Percentiles rank a stretch among this genome's conserved stretches.
phyloP scores from a whole-genome alignment of 108 stramenopile species.

The Cyclotella distinguenda region DNA sequence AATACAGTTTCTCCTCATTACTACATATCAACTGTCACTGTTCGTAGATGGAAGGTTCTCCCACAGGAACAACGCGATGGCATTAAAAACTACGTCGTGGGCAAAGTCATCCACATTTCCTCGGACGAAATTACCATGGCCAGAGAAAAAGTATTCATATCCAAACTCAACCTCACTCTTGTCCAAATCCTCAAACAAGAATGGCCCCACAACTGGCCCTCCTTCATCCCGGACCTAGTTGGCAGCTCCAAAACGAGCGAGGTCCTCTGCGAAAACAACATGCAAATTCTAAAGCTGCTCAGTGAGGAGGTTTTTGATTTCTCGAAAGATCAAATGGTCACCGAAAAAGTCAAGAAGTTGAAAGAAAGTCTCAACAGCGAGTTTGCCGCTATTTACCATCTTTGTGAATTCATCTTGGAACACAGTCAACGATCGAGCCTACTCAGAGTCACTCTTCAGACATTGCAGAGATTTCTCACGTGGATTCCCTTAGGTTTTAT shows the following conservation, averaged over 20 bases:
- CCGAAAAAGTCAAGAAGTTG: constrained; percentile 88
- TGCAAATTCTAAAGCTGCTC: constrained; percentile 97
- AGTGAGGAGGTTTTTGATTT: constrained; percentile 99
- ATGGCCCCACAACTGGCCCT: constrained; percentile 99
- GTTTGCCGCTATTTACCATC: constrained; percentile 94
- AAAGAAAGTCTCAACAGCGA: constrained; percentile 92
- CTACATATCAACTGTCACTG: not conserved
- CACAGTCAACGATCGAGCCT: constrained; percentile 82
- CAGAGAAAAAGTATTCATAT: constrained; percentile 71
- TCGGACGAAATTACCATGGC: constrained; percentile 60
- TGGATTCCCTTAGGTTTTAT: constrained; percentile 99
- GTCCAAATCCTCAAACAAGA: constrained; percentile 99
- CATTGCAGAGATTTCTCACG: constrained; percentile 94
- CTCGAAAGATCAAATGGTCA: constrained; percentile 94
- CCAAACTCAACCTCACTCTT: constrained; percentile 94
- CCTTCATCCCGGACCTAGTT: constrained; percentile 97
- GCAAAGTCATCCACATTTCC: constrained; percentile 93
- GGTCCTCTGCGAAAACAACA: constrained; percentile 99
- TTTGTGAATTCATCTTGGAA: constrained; percentile 95
- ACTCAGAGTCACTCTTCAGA: constrained; percentile 89
- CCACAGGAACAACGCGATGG: constrained; percentile 93
- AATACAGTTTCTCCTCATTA: not conserved
- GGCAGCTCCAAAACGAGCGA: constrained; percentile 88
- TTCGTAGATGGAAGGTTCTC: constrained; percentile 85
- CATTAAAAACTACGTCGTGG: constrained; percentile 96